These are phyloP conservation scores for Lachnellula willkommii DNA, from an alignment of 2,329 filamentous ascomycete species.

Conservation along the genomic window DNA sequence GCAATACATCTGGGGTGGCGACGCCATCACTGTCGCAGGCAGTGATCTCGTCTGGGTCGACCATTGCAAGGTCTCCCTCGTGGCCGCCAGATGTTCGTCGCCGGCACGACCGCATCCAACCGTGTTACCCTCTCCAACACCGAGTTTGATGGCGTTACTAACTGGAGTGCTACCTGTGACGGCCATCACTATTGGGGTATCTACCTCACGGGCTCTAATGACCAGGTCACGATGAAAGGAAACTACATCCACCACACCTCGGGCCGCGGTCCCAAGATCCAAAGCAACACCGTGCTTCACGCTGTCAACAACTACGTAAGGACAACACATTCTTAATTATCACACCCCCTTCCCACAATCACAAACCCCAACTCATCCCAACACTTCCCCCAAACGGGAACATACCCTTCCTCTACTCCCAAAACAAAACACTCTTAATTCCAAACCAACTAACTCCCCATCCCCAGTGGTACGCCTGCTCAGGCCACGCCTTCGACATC, in stretches of 20 bases:
- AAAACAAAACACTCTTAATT: too few relatives aligned
- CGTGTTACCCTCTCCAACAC: conserved; percentile 43
- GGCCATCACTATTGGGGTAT: conserved; percentile 44
- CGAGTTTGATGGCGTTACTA: conserved; percentile 40
- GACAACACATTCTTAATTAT: too few relatives aligned
- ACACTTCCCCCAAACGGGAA: too few relatives aligned
- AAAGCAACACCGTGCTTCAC: conserved; percentile 35
- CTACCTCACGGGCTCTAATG: conserved; percentile 36
- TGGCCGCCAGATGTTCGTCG: conserved; percentile 41
- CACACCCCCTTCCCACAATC: too few relatives aligned
- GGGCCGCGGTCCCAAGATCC: conserved; percentile 41
- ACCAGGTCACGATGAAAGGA: conserved; percentile 38
- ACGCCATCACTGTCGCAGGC: conserved; percentile 49
- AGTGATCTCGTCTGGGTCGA: conserved; percentile 37
- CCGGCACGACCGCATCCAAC: conserved; percentile 31
- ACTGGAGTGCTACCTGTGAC: conserved; percentile 40
- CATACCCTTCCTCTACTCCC: too few relatives aligned
- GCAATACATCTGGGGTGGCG: conserved; percentile 55
- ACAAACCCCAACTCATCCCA: too few relatives aligned
- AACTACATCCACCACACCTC: conserved; percentile 43
- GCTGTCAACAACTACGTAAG: conserved; percentile 38
- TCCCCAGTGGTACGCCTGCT: conserved; percentile 33
- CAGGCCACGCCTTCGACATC: conserved; percentile 42
- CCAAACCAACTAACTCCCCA: too few relatives aligned
- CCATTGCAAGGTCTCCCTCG: conserved; percentile 37